Evolutionary conservation across 1,139 yeast species (phyloP), one percentile per base, ranked within the genome.

Genomic region (Taphrina pruni): DNA sequence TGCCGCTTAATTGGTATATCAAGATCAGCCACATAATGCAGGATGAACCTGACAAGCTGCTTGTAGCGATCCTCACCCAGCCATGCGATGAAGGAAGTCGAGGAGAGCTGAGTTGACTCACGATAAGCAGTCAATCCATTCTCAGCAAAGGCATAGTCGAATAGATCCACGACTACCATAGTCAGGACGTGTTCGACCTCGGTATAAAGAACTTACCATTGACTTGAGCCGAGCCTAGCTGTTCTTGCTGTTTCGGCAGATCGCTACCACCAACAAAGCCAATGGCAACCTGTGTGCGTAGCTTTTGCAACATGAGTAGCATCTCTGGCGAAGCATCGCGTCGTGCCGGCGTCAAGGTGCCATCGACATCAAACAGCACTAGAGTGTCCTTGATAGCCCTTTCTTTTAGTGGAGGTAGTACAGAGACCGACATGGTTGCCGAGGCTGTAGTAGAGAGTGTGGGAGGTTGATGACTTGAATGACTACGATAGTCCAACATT

Each of bases 181-280:
- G 2, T 45, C 20, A 45, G 48, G n/a, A 39, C 20, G 32, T 46
- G 51, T n/a, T 46, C 51, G 26, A 46, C 9, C 20, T 20, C 3
- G 2, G 20, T 17, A 12, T 0, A 17, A 8, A 9, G n/a, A 66
- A 50, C 54, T 17, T 58, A 70, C 72, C 71, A 39, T 72, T 66
- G 17, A 58, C 69, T 12, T 48, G 65, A 74, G 85, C 84, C 69
- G 86, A 81, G 74, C 99, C 99, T 74, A 95, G 87, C 83, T 94
- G 99, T 83, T 94, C 99, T 76, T 88, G 86, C 84, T 94, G 99
- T 82, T 94, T 94, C 79, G 87, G 83, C 76, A 95, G 87, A 80
- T 94, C 99, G 66, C 96, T 88, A 75, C 99, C 99, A 79, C 99
- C 99, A 74, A 94, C 99, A 76, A 93, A 94, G 70, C 99, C 99